These are phyloP conservation scores for Cucurbita argyrosperma DNA, from an alignment of 306 rosid species.

Conservation along the genomic window DNA sequence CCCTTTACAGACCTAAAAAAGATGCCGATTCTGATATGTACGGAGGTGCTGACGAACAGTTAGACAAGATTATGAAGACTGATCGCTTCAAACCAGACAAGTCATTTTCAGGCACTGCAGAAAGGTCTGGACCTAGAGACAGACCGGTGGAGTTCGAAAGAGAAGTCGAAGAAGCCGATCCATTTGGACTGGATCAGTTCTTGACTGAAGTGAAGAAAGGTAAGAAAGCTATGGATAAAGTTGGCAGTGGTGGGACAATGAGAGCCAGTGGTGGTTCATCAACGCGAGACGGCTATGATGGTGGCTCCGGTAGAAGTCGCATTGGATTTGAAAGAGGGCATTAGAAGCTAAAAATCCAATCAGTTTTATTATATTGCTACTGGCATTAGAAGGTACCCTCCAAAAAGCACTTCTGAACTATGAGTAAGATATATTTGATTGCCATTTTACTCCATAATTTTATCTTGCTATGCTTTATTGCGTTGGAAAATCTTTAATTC, in stretches of 20 bases:
- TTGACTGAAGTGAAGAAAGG: conserved; percentile 74
- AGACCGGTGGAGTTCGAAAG: conserved; percentile 82
- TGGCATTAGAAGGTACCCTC: neutral
- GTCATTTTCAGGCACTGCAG: conserved; percentile 58
- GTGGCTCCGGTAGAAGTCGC: conserved; percentile 66
- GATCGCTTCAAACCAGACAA: conserved; percentile 80
- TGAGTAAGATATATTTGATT: neutral
- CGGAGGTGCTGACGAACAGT: conserved; percentile 82
- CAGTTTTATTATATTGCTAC: neutral
- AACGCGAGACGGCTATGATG: conserved; percentile 54
- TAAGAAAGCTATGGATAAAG: conserved; percentile 64
- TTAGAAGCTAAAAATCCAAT: conserved; percentile 4
- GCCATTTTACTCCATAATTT: neutral
- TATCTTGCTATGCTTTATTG: no score
- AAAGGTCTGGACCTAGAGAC: conserved; percentile 59
- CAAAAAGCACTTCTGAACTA: neutral
- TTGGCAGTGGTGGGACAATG: conserved; percentile 74
- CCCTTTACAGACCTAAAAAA: conserved; percentile 82
- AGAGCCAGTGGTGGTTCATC: conserved; percentile 84
- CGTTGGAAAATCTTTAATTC: neutral
- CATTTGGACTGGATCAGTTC: conserved; percentile 85
- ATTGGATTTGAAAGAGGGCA: conserved; percentile 82
- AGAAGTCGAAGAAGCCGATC: conserved; percentile 70
- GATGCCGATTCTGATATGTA: conserved; percentile 55
- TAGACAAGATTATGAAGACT: conserved; percentile 83